phyloP scores from a whole-genome alignment of 441 rosid species.

The Populus hybrid region DNA sequence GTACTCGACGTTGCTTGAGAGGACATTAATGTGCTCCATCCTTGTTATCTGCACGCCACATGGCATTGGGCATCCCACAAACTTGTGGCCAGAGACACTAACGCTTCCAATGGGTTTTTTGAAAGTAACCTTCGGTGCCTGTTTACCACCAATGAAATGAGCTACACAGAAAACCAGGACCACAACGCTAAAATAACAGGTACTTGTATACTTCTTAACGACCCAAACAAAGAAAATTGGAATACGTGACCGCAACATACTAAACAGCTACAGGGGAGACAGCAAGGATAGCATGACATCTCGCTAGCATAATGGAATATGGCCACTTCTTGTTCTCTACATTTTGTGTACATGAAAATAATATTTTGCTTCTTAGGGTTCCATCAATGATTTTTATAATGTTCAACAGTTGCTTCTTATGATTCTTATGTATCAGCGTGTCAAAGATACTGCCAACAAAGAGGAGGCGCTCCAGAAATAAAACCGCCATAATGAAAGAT shows the following conservation, averaged over 20 bases:
- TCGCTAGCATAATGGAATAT: neutral
- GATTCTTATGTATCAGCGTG: neutral
- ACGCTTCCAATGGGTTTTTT: conserved; percentile 94
- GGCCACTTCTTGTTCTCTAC: neutral
- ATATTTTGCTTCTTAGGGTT: neutral
- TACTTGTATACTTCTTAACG: neutral
- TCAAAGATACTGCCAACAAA: neutral
- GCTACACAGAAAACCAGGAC: neutral
- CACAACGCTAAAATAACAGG: neutral
- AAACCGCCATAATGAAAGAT: neutral
- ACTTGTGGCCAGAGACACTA: conserved; percentile 89
- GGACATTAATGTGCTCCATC: conserved; percentile 68
- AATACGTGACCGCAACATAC: neutral
- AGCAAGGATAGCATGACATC: neutral
- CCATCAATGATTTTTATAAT: neutral
- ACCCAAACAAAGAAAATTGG: neutral
- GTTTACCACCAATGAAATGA: conserved; percentile 19
- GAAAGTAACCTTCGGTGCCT: conserved; percentile 91
- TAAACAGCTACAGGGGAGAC: neutral
- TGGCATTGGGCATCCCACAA: conserved; percentile 96
- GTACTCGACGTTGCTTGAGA: conserved; percentile 80
- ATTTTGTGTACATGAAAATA: neutral
- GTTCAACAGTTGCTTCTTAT: neutral
- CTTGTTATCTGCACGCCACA: conserved; percentile 91
- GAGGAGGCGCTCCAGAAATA: neutral